Percentiles rank a stretch among this genome's conserved stretches.
phyloP scores from a whole-genome alignment of 805 yeast genomes.

The Metschnikowia baotianmanensis region DNA sequence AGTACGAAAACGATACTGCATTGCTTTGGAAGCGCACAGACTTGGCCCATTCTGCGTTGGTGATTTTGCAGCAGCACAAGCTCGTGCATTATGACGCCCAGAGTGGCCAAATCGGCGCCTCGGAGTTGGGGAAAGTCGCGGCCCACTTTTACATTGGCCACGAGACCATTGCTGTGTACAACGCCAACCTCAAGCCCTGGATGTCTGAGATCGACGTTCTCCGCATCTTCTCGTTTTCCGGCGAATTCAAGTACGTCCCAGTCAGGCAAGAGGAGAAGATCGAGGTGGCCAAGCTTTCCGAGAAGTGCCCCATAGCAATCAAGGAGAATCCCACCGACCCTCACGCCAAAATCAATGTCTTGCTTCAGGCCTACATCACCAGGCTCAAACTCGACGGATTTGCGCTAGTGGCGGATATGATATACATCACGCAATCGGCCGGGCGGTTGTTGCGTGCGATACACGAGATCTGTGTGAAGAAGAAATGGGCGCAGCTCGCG shows the following conservation, averaged over 20 bases:
- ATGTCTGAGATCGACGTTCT: constrained; percentile 71
- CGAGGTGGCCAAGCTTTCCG: constrained; percentile 68
- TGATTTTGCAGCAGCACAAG: constrained; percentile 52
- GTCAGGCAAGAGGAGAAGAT: constrained; percentile 81
- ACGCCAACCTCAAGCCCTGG: constrained; percentile 60
- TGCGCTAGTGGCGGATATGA: constrained; percentile 90
- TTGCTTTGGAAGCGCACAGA: constrained; percentile 58
- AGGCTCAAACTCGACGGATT: constrained; percentile 75
- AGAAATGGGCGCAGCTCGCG: constrained; percentile 69
- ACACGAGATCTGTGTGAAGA: constrained; percentile 68
- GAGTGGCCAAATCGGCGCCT: constrained; percentile 37
- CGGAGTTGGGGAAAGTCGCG: constrained; percentile 79
- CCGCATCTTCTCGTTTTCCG: constrained; percentile 72
- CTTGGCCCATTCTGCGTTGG: constrained; percentile 73
- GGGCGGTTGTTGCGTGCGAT: constrained; percentile 85
- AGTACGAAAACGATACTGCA: constrained; percentile 47
- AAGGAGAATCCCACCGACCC: constrained; percentile 70
- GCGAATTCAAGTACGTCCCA: constrained; percentile 81
- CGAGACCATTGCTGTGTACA: constrained; percentile 67
- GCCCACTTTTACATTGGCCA: constrained; percentile 82
- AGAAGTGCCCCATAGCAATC: constrained; percentile 82
- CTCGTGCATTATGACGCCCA: constrained; percentile 56
- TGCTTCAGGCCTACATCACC: constrained; percentile 87
- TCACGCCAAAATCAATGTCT: constrained; percentile 70
- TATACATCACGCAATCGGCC: constrained; percentile 89